Percentiles rank a stretch among this genome's conserved stretches.
phyloP scores from a whole-genome alignment of 2,329 filamentous ascomycete genomes.

The Fusarium humuli region DNA sequence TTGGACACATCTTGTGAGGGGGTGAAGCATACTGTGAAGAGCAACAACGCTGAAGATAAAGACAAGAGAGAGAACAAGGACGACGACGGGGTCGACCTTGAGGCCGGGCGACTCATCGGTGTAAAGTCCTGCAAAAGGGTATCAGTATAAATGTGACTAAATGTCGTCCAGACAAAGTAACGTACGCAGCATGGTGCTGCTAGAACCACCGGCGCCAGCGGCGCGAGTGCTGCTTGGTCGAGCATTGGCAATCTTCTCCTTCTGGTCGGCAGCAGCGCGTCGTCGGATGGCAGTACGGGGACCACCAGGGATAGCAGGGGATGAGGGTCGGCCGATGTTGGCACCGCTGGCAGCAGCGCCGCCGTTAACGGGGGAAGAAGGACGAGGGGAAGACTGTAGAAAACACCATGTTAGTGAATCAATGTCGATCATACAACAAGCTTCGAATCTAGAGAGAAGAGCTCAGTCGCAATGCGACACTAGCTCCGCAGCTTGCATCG shows the following conservation, averaged over 20 bases:
- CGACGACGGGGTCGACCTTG: conserved; percentile 97
- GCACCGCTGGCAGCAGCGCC: conserved; percentile 73
- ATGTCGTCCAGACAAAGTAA: conserved; percentile 43
- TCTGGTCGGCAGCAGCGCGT: conserved; percentile 95
- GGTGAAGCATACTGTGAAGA: conserved; percentile 82
- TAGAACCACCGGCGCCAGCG: conserved; percentile 94
- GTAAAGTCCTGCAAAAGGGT: conserved; percentile 78
- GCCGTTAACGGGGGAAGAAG: conserved; percentile 69
- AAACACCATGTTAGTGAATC: conserved; percentile 6
- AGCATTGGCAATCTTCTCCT: conserved; percentile 95
- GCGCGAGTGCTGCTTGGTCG: conserved; percentile 92
- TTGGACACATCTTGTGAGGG: background rate
- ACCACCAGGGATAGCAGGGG: conserved; percentile 90
- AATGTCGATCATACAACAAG: background rate
- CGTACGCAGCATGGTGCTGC: conserved; percentile 97
- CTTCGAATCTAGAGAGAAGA: conserved; percentile 1
- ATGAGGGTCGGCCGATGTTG: conserved; percentile 80
- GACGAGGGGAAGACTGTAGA: conserved; percentile 67
- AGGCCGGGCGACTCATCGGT: conserved; percentile 97
- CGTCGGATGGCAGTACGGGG: conserved; percentile 95
- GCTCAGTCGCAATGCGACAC: conserved; percentile 39
- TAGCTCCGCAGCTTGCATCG: conserved; percentile 33
- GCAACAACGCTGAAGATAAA: conserved; percentile 99
- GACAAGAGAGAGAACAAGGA: conserved; percentile 93
- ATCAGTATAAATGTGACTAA: conserved; percentile 45